These are phyloP conservation scores for Gryganskiella cystojenkinii DNA, from an alignment of 192 early-diverging fungal species.

Conservation along the genomic window DNA sequence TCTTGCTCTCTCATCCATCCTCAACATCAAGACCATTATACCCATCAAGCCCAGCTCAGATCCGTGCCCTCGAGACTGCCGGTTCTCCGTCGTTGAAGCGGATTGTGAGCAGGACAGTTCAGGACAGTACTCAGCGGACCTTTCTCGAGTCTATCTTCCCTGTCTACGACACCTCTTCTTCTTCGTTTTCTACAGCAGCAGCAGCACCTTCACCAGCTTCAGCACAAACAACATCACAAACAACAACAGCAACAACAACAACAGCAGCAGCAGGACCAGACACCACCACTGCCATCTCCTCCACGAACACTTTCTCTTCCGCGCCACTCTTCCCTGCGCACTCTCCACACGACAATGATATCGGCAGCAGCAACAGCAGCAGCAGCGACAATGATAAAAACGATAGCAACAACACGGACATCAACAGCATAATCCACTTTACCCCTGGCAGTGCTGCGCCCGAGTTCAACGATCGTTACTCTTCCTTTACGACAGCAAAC, in stretches of 20 bases:
- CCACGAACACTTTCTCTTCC: conserved; percentile 1
- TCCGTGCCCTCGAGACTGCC: conserved; percentile 16
- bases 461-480: no score
- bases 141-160: conserved; percentile 44
- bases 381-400: not conserved
- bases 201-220: not conserved
- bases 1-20: conserved; percentile 2
- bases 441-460: not conserved
- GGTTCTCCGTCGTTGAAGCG: conserved; percentile 22
- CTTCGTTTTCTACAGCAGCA: conserved; percentile 8
- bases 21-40: conserved; percentile 22
- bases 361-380: not conserved
- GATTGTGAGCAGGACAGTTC: conserved; percentile 12
- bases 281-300: not conserved
- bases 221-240: not conserved
- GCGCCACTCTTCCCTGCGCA: not conserved
- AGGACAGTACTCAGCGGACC: conserved; percentile 9
- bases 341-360: not conserved
- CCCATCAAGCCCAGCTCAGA: conserved; percentile 31
- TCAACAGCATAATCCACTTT: not conserved
- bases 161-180: conserved; percentile 14
- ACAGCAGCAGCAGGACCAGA: not conserved
- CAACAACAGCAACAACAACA: not conserved
- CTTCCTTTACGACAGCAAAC: no score
- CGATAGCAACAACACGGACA: not conserved